Evolutionary conservation across 345 rosid species (phyloP).

Genomic region (Mercurialis annua): DNA sequence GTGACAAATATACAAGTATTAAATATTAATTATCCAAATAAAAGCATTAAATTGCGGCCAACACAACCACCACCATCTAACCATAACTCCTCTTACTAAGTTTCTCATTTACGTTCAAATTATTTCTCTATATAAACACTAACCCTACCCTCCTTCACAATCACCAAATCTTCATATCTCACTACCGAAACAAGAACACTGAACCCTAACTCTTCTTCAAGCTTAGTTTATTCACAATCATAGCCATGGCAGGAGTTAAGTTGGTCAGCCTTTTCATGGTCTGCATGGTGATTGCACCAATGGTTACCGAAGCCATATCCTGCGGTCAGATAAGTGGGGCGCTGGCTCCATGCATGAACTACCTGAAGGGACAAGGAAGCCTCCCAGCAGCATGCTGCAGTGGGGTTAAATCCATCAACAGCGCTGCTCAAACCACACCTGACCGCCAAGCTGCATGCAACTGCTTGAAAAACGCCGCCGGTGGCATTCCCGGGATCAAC

Average conservation of each 20-base stretch:
- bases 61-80: not conserved
- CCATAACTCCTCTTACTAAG: not conserved
- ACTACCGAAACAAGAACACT: too few relatives aligned
- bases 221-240: too few relatives aligned
- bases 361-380: constrained; percentile 4
- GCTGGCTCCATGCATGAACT: constrained; percentile 13
- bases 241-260: constrained; percentile 4
- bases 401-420: constrained; percentile 4
- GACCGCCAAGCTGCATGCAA: constrained; percentile 14
- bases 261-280: not conserved
- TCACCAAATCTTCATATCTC: not conserved
- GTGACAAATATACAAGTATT: too few relatives aligned
- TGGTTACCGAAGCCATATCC: not conserved
- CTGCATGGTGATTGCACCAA: not conserved
- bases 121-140: not conserved
- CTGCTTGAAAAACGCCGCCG: constrained; percentile 13
- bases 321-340: not conserved
- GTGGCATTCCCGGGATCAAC: not conserved
- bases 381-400: constrained; percentile 7
- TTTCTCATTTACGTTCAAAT: not conserved
- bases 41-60: not conserved
- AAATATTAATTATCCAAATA: too few relatives aligned
- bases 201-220: not conserved
- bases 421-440: constrained; percentile 15
- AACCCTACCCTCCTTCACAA: not conserved